A percentile compares a stretch with the other conserved stretches of the same genome.
phyloP scores from a whole-genome alignment of 148 eudicot genomes.

The Cornus controversa region DNA sequence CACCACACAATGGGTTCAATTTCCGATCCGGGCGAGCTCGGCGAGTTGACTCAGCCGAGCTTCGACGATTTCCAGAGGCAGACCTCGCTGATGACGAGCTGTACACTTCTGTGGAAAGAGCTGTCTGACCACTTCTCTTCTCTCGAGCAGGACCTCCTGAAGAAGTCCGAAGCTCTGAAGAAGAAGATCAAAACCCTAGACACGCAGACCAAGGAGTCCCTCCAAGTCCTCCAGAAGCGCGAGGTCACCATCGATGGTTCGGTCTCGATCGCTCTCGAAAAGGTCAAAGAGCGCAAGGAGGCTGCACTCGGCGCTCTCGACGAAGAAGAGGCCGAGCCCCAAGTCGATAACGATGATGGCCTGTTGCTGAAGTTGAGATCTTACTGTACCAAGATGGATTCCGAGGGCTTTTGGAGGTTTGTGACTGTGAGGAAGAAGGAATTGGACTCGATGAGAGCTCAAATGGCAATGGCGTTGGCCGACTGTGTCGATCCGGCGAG shows the following conservation, averaged over 20 bases:
- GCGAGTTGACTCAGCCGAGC: constrained; percentile 49
- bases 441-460: constrained; percentile 54
- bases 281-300: constrained; percentile 44
- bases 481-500: constrained; percentile 82
- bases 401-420: constrained; percentile 69
- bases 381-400: constrained; percentile 63
- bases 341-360: constrained; percentile 64
- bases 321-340: constrained; percentile 18
- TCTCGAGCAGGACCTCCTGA: constrained; percentile 62
- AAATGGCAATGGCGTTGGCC: constrained; percentile 50
- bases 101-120: constrained; percentile 96
- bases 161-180: constrained; percentile 62
- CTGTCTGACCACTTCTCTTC: constrained; percentile 85
- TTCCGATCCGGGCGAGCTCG: constrained; percentile 59
- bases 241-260: constrained; percentile 63
- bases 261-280: constrained; percentile 46
- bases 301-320: constrained; percentile 26
- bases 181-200: constrained; percentile 57
- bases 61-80: constrained; percentile 89
- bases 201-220: constrained; percentile 48
- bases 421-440: constrained; percentile 72
- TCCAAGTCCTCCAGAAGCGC: constrained; percentile 56
- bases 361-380: constrained; percentile 45
- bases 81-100: constrained; percentile 90
- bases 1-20: constrained; percentile 54